Base-by-base conservation (phyloP, 2,329 filamentous ascomycete species). In the Bisporella sp. region DNA sequence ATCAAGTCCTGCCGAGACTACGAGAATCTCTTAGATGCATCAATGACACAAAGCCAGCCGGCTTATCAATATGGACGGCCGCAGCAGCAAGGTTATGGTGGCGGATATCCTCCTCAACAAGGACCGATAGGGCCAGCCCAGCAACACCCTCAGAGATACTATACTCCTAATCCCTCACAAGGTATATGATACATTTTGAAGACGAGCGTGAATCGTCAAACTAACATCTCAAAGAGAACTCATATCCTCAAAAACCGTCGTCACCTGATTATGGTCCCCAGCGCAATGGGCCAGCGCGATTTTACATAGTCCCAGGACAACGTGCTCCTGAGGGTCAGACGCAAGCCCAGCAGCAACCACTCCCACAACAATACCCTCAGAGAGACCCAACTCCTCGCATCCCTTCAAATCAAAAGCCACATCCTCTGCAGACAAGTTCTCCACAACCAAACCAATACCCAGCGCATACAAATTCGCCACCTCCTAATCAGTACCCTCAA, bases 1-100 rank as follows among this genome's bases (percentile, higher is more conserved):
- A 97, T 99, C 76, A 99, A 99, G 71, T 93, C 93, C 43, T 85
- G 93, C 57, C 82, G 92, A 62, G 93, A 99, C 70, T 99, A 99
- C 67, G 93, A 99, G 70, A 84, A 88, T 31, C 77, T 99, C n/a
- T 75, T 99, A 21, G 93, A 99, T 69, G 87, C 89, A 13, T 97
- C 92, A 50, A 97, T 99, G 92, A 84, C 91, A 1, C 92, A 96
- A 59, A 87, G 91, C n/a, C 82, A 87, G 47, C 86, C 88, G 63
- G 81, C 85, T 44, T 81, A 77, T 58, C 93, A 92, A 65, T 84
- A 87, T 60, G 82, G 88, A 58, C 60, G 62, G n/a, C 21, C 21
- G 21, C 59, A 54, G 39, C 49, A 45, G 40, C 71, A 69, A 57
- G 66, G 62, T 8, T 73, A 72, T 63, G 62, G 62, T 41, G 63